Evolutionary conservation across 2,329 filamentous ascomycete genomes (phyloP).

Genomic region (Fusarium proliferatum): DNA sequence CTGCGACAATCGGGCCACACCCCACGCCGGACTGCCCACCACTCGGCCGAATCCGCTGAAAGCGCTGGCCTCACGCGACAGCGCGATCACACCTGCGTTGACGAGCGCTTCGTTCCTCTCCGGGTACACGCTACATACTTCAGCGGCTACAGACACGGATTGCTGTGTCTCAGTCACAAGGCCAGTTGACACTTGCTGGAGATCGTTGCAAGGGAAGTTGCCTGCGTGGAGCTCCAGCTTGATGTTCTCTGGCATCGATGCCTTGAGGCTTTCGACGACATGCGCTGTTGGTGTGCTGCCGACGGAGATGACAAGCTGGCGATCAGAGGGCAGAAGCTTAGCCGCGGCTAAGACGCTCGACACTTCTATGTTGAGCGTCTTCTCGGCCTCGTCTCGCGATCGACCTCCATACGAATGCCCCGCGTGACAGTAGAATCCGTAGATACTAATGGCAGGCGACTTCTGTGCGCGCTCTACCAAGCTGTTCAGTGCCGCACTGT

Average conservation of each 20-base stretch:
- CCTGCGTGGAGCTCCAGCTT: conserved; percentile 53
- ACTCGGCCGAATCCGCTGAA: conserved; percentile 48
- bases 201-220: conserved; percentile 53
- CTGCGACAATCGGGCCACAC: conserved; percentile 51
- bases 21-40: conserved; percentile 46
- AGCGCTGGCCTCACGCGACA: conserved; percentile 50
- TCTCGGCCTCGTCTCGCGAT: conserved; percentile 47
- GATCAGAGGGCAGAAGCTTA: conserved; percentile 43
- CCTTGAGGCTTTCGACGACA: conserved; percentile 48
- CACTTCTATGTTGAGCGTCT: conserved; percentile 46
- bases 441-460: conserved; percentile 46
- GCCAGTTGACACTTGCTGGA: conserved; percentile 53
- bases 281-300: conserved; percentile 53
- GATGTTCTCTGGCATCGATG: conserved; percentile 45
- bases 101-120: conserved; percentile 53
- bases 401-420: conserved; percentile 52
- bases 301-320: conserved; percentile 47
- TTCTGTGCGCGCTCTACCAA: conserved; percentile 45
- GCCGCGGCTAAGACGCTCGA: conserved; percentile 47
- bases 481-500: conserved; percentile 40
- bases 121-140: conserved; percentile 54
- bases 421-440: conserved; percentile 54
- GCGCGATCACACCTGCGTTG: conserved; percentile 51
- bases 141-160: conserved; percentile 47
- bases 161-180: conserved; percentile 46